These are phyloP conservation scores for Pestalotiopsis sp. DNA, from an alignment of 2,329 filamentous ascomycete species.

Conservation along the genomic window DNA sequence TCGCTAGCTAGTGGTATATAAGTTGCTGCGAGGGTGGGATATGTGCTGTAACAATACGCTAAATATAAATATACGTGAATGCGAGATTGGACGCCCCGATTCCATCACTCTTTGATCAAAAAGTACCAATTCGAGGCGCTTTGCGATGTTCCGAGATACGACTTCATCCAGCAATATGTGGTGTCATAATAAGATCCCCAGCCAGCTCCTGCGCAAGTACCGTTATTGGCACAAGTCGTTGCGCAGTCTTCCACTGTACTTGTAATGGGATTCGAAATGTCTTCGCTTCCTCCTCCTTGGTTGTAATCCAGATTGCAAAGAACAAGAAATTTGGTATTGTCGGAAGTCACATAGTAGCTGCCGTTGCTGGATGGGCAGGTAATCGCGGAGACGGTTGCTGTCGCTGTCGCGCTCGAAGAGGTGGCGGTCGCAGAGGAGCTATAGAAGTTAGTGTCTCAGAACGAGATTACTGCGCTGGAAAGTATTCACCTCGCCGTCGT, in stretches of 20 bases:
- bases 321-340: conserved; percentile 29
- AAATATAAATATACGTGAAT: background rate
- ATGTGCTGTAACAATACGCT: background rate
- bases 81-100: background rate
- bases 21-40: background rate
- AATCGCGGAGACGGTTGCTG: conserved; percentile 17
- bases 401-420: conserved; percentile 1
- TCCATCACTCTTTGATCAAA: conserved; percentile 25
- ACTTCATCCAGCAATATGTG: conserved; percentile 38
- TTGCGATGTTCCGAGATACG: conserved; percentile 29
- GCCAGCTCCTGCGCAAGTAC: conserved; percentile 35
- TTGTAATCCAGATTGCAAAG: conserved; percentile 40
- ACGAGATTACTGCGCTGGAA: background rate
- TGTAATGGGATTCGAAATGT: conserved; percentile 27
- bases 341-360: conserved; percentile 30
- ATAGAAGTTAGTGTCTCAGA: background rate
- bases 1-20: background rate
- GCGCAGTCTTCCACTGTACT: conserved; percentile 35
- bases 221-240: conserved; percentile 28
- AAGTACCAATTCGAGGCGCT: conserved; percentile 33
- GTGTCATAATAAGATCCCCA: conserved; percentile 34
- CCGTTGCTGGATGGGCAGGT: conserved; percentile 35
- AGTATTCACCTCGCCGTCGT: conserved; percentile 3
- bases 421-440: conserved; percentile 9
- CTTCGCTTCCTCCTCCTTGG: conserved; percentile 27